Percentiles rank a stretch among this genome's conserved stretches.
phyloP scores from a whole-genome alignment of 2,329 filamentous ascomycete genomes.

The Tolypocladium album region DNA sequence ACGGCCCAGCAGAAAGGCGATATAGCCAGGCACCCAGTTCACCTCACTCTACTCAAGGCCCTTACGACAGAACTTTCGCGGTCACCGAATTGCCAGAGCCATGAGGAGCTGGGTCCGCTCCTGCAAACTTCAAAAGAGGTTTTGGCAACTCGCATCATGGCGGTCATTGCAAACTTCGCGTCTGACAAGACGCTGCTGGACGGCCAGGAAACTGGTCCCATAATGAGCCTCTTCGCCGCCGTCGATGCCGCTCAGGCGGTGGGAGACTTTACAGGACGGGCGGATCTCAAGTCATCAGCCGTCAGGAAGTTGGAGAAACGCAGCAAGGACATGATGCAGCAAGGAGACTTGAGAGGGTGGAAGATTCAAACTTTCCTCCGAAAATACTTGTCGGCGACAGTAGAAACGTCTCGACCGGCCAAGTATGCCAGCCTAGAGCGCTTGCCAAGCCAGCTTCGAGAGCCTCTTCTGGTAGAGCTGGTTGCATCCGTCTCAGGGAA shows the following conservation, averaged over 20 bases:
- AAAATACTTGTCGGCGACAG: conserved; percentile 20
- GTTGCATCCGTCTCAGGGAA: conserved; percentile 19
- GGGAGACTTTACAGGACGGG: conserved; percentile 9
- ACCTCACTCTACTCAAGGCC: conserved; percentile 24
- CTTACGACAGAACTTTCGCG: conserved; percentile 16
- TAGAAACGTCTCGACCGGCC: conserved; percentile 21
- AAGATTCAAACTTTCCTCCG: conserved; percentile 32
- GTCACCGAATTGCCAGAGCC: conserved; percentile 14
- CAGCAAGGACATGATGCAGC: conserved; percentile 19
- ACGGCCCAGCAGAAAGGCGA: not conserved
- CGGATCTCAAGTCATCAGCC: conserved; percentile 18
- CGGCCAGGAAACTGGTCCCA: conserved; percentile 8
- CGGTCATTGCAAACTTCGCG: conserved; percentile 15
- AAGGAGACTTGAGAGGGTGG: conserved; percentile 31
- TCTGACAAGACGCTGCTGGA: conserved; percentile 19
- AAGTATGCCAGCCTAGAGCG: conserved; percentile 18
- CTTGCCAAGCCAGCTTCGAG: conserved; percentile 16
- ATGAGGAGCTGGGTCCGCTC: conserved; percentile 13
- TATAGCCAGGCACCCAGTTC: conserved; percentile 12
- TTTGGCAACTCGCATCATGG: conserved; percentile 15
- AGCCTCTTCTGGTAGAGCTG: conserved; percentile 20
- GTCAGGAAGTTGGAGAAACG: conserved; percentile 24
- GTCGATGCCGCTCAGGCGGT: conserved; percentile 18
- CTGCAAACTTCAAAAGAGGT: conserved; percentile 12
- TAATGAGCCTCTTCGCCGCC: conserved; percentile 20